These are phyloP conservation scores for Colletotrichum echinochloae DNA, from an alignment of 2,329 filamentous ascomycete species.

Conservation along the genomic window DNA sequence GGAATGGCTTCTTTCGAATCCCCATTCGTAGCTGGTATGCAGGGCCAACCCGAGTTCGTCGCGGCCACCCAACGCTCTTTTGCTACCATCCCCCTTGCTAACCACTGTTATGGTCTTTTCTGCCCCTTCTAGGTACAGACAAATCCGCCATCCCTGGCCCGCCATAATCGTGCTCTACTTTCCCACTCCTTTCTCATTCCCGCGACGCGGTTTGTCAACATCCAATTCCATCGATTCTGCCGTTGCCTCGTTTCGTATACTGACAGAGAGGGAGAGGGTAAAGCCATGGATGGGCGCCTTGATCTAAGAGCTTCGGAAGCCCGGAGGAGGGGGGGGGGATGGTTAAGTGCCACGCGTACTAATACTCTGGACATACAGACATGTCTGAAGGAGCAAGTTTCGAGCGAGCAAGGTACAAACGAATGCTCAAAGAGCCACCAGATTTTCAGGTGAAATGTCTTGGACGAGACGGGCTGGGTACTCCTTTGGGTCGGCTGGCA, in stretches of 20 bases:
- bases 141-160: no score
- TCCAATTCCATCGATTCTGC: not conserved
- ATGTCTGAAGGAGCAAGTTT: not conserved
- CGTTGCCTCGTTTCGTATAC: not conserved
- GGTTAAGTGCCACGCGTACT: not conserved
- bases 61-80: not conserved
- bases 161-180: constrained; percentile 3
- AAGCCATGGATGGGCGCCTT: not conserved
- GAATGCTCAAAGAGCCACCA: no score
- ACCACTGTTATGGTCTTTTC: not conserved
- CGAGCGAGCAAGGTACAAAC: no score
- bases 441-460: no score
- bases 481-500: no score
- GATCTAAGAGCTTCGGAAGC: not conserved
- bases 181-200: constrained; percentile 1
- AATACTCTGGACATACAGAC: not conserved
- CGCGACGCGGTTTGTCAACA: constrained; percentile 7
- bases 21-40: not conserved
- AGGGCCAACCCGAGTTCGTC: not conserved
- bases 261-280: not conserved
- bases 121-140: not conserved
- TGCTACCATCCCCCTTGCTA: not conserved
- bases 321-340: no score
- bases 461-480: no score
- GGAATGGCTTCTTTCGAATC: not conserved